Base-by-base conservation (phyloP, 169 alveolate genomes). In the Hepatocystis sp. region DNA sequence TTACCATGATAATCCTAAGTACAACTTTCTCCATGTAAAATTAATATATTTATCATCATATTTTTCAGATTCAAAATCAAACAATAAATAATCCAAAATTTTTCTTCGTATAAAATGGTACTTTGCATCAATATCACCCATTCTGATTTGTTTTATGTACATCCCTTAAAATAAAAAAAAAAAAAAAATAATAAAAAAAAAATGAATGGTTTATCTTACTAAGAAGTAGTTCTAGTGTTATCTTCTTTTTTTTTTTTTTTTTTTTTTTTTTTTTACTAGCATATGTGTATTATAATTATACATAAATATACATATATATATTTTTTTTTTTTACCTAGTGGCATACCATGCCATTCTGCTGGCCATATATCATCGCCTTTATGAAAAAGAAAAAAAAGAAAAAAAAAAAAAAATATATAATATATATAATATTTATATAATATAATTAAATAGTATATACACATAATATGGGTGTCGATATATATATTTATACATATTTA, bases 81-180 rank as follows among this genome's bases (percentile, higher is more conserved):
- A 67, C 23, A 52, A 25, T 28, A 67, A 40, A 34, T 42, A 67
- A 11, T 67, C 85, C 17, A 67, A 67, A 67, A 67, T 52, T 23
- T 34, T 53, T 39, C 85, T 67, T 11, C 85, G 49, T 21, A 67
- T 67, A 34, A 67, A 67, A 15, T 67, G 85, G 42, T 30, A 51
- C 66, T 67, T 67, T 10, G 42, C 67, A n/a, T 67, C 85, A 1
- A 67, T 67, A n/a, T 67, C 85, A 0, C 85, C 85, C 85, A 67
- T 67, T 44, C 85, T 51, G 0, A 67, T 2, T 34, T 67, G 85
- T 7, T 30, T 17, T 7, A 67, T 67, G 56, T 67, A 67, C 40
- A 34, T 28, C 17, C 85, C 85, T 67, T 51, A 2, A 56, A 23
- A 42, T 13, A 19, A 25, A 13, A 10, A 11, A 3, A 47, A n/a